phyloP scores from a whole-genome alignment of 768 basidiomycete genomes.

The Kwoniella newhampshirensis region DNA sequence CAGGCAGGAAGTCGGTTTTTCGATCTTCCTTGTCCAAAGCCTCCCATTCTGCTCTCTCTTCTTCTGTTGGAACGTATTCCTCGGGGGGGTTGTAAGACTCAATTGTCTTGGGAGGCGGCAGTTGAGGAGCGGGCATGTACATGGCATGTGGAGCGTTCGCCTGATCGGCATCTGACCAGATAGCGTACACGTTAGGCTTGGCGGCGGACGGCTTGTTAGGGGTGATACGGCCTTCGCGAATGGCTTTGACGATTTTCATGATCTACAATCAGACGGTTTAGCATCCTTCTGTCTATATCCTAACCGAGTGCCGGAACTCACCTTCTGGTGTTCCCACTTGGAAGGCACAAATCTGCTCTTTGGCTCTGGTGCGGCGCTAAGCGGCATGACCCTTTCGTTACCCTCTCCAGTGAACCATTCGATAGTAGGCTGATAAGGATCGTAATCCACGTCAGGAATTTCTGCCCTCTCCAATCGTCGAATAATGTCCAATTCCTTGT shows the following conservation, averaged over 20 bases:
- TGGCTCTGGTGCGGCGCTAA: slow-evolving; percentile 87
- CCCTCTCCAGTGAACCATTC: slow-evolving; percentile 98
- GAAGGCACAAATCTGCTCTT: slow-evolving; percentile 95
- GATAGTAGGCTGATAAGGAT: slow-evolving; percentile 88
- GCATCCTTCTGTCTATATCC: neutral
- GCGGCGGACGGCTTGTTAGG: slow-evolving; percentile 79
- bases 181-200: slow-evolving; percentile 70
- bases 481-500: slow-evolving; percentile 93
- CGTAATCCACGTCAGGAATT: slow-evolving; percentile 82
- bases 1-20: slow-evolving; percentile 81
- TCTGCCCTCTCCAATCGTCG: slow-evolving; percentile 83
- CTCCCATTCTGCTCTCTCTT: slow-evolving; percentile 80
- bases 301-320: slow-evolving; percentile 47
- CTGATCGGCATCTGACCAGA: slow-evolving; percentile 72
- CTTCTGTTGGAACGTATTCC: slow-evolving; percentile 85
- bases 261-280: slow-evolving; percentile 59
- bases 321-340: slow-evolving; percentile 99
- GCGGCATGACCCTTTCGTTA: slow-evolving; percentile 90
- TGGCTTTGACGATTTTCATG: slow-evolving; percentile 99
- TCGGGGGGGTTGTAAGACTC: slow-evolving; percentile 98
- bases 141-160: slow-evolving; percentile 71
- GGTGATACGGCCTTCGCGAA: slow-evolving; percentile 89
- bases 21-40: slow-evolving; percentile 81
- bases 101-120: slow-evolving; percentile 80
- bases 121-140: slow-evolving; percentile 89